phyloP scores from a whole-genome alignment of 2,329 filamentous ascomycete genomes.

The Sphaerostilbella broomeana region DNA sequence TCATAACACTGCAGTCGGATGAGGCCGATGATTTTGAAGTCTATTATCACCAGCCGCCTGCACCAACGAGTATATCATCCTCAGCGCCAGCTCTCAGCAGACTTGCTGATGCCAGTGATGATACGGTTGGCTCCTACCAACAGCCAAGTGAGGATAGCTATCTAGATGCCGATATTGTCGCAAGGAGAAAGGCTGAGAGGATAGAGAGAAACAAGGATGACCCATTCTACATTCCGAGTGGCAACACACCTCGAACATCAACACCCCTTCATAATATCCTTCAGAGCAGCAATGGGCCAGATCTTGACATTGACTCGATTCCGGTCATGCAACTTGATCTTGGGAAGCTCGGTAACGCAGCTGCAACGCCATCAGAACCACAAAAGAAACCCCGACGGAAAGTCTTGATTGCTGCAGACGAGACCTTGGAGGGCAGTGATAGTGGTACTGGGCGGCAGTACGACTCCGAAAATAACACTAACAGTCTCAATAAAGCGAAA shows the following conservation, averaged over 20 bases:
- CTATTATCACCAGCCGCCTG: slow-evolving; percentile 55
- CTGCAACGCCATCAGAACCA: slow-evolving; percentile 27
- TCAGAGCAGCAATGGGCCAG: slow-evolving; percentile 64
- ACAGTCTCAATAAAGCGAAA: slow-evolving; percentile 43
- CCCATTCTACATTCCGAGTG: slow-evolving; percentile 78
- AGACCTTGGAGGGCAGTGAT: slow-evolving; percentile 55
- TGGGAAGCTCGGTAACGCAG: slow-evolving; percentile 37
- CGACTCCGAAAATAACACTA: slow-evolving; percentile 48
- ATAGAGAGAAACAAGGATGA: slow-evolving; percentile 82
- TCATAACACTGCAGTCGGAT: slow-evolving; percentile 40
- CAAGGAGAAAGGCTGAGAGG: slow-evolving; percentile 68
- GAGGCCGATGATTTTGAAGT: slow-evolving; percentile 61
- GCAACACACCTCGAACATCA: slow-evolving; percentile 53
- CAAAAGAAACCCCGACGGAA: slow-evolving; percentile 45
- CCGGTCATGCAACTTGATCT: slow-evolving; percentile 91
- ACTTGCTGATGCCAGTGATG: slow-evolving; percentile 45
- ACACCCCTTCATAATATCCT: slow-evolving; percentile 76
- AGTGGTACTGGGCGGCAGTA: slow-evolving; percentile 43
- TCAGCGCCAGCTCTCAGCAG: slow-evolving; percentile 47
- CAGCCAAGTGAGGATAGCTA: slow-evolving; percentile 57
- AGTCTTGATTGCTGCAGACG: slow-evolving; percentile 65
- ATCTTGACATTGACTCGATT: slow-evolving; percentile 87
- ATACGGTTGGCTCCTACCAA: slow-evolving; percentile 49
- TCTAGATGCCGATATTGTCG: slow-evolving; percentile 65
- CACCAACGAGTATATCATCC: slow-evolving; percentile 45